Base-by-base conservation (phyloP, 106 monocot genomes). In the Dendrobium chrysotoxum region DNA sequence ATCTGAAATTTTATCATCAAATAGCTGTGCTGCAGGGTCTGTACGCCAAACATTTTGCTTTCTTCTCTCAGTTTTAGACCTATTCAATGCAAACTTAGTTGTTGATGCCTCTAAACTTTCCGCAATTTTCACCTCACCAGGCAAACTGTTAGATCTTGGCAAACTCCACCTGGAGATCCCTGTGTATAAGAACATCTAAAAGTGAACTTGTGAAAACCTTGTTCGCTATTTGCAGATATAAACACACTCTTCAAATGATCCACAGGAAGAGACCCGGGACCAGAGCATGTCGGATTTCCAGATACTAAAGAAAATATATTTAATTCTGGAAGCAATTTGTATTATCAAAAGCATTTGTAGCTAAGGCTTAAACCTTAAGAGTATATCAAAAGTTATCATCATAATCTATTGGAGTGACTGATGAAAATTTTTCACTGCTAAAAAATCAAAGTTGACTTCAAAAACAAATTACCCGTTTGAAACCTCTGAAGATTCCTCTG, bases 21-120 rank as follows among this genome's bases (percentile, higher is more conserved):
- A 89, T 55, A 89, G 82, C 53, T 84, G 67, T 50, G 82, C 75
- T 65, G 84, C 44, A 38, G 84, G 76, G 55, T 86, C 84, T 71
- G 11, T 64, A 78, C 23, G 84, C 39, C 17, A 9, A 38, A 28
- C 23, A 39, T 23, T 81, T 66, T 80, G 84, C n/a, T 47, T 82
- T 25, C 78, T 53, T 76, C 80, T 86, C 84, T 89, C 89, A 65
- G 86, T 86, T 85, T 75, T 86, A 61, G 89, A 86, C 61, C 89
- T 76, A 72, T 82, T 81, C 23, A 86, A 82, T 80, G 41, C 40
- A 61, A 4, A 28, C 30, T 53, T 38, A 71, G 78, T 85, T 15
- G 84, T 80, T 15, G 84, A 83, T 71, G 82, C 26, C 70, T 80
- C 80, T 57, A 78, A 84, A 18, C 47, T 76, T 46, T 84, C 77